Conservation (phyloP, 2,329 filamentous ascomycete species). For the Colletotrichum sp. region DNA sequence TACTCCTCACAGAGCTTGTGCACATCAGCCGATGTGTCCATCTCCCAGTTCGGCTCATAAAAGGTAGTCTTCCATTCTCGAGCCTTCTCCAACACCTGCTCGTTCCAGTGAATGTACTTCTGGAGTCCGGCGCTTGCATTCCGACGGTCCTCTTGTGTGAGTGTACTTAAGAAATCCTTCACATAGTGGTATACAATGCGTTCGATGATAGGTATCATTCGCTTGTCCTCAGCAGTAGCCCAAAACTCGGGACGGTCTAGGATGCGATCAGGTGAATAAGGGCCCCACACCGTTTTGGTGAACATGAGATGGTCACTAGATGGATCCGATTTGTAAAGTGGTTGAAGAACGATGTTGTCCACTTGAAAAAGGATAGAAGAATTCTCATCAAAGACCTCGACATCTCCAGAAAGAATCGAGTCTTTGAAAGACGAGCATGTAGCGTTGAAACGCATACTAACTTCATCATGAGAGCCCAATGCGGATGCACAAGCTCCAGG, state of each 20-base stretch:
- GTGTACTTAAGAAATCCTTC: background rate
- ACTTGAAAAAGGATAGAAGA: background rate
- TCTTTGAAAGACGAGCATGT: background rate
- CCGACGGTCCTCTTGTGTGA: background rate
- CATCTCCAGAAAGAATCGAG: background rate
- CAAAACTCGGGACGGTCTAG: background rate
- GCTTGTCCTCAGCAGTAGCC: slow-evolving; percentile 6
- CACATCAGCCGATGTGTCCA: background rate
- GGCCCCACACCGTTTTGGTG: background rate
- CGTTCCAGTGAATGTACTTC: slow-evolving; percentile 1
- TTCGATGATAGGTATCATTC: background rate
- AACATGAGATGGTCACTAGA: background rate
- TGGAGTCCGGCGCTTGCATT: background rate
- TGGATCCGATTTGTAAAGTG: background rate
- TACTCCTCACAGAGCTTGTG: background rate
- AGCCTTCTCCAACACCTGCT: background rate
- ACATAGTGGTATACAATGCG: background rate
- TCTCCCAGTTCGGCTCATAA: background rate
- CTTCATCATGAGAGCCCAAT: background rate
- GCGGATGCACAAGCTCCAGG: background rate
- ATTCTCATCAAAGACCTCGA: background rate
- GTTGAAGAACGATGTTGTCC: background rate
- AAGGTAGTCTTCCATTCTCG: background rate
- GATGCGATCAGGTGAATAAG: background rate
- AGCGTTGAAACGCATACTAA: background rate